Base-by-base conservation (phyloP, 2,329 filamentous ascomycete genomes). In the Kalaharituber pfeilii region DNA sequence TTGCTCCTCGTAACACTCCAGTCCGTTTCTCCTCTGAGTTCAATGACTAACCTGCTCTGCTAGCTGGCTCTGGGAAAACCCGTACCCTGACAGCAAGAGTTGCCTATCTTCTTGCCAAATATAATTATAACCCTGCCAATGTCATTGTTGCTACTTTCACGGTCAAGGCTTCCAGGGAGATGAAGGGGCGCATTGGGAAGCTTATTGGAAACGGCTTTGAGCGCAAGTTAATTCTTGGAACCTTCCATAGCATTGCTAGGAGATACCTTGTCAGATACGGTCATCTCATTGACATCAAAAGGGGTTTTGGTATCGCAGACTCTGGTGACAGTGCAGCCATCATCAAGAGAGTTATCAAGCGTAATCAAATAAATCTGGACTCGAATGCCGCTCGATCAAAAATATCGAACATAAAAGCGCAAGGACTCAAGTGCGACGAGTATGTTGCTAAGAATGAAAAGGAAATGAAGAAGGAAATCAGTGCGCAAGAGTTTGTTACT, bases 71-170 rank as follows among this genome's bases (percentile, higher is more conserved):
- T 57, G 89, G 91, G 20, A 96, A 98, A 69, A 98, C 89, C 13
- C 93, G 95, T 68, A 96, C 91, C 0, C 74, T 98, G 53, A 94
- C 88, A 0, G 86, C 88, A 45, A 83, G 91, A 58, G 86, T 95
- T 55, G 88, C 88, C 62, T 93, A 89, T 74, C 78, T 95, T 27
- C 57, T 64, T 18, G 53, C 56, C 4, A 50, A 53, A 9, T 52
- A 57, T 4, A 20, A 11, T 11, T 76, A 95, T 53, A 77, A 81
- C 51, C 89, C 89, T 64, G 80, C 84, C 70, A 86, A 95, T 70
- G 80, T 96, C 63, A 81, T 98, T 56, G 89, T 95, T 56, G 91
- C 89, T 58, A 96, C 89, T 0, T 98, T 98, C 66, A 98, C 91
- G 1, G 87, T 94, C 67, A 96, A 96, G 68, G 88, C 91, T 1